A percentile compares a stretch with the other conserved stretches of the same genome.
These are phyloP conservation scores for Paramyrothecium roridum DNA, from an alignment of 2,329 filamentous ascomycete genomes.

Conservation along the genomic window DNA sequence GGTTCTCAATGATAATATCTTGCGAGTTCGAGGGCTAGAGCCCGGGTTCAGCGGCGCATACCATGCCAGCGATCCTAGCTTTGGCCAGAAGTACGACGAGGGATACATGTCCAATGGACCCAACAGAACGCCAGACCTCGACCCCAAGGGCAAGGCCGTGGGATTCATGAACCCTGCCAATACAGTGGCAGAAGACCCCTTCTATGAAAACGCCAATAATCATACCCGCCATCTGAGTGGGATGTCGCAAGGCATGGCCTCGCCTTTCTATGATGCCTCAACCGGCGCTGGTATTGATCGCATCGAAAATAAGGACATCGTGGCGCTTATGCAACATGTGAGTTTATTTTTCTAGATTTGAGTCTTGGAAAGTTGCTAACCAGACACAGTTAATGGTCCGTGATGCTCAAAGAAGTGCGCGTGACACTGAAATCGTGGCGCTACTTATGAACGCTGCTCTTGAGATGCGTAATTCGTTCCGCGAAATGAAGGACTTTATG, in stretches of 20 bases:
- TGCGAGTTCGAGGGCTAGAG: constrained; percentile 35
- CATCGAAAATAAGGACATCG: constrained; percentile 94
- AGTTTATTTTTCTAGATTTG: constrained; percentile 27
- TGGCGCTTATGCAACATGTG: constrained; percentile 94
- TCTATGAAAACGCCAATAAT: constrained; percentile 50
- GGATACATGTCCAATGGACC: constrained; percentile 82
- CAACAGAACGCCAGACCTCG: constrained; percentile 50
- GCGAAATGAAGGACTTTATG: constrained; percentile 91
- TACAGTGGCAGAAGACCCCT: constrained; percentile 58
- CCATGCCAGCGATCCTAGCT: constrained; percentile 54
- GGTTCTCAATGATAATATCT: constrained; percentile 47
- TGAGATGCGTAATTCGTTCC: constrained; percentile 95
- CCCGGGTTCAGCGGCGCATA: constrained; percentile 40
- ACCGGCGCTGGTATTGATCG: constrained; percentile 85
- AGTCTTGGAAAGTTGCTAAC: constrained; percentile 17
- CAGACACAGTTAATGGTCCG: constrained; percentile 74
- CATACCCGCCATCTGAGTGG: constrained; percentile 73
- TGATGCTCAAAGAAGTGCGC: constrained; percentile 91
- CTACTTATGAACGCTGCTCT: constrained; percentile 90
- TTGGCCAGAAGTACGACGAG: constrained; percentile 68
- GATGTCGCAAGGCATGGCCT: constrained; percentile 87
- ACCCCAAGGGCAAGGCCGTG: constrained; percentile 54
- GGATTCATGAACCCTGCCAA: constrained; percentile 50
- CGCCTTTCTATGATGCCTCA: constrained; percentile 85
- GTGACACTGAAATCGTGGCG: constrained; percentile 94